These are phyloP conservation scores for Nephelium lappaceum DNA, from an alignment of 345 rosid genomes.

Conservation along the genomic window DNA sequence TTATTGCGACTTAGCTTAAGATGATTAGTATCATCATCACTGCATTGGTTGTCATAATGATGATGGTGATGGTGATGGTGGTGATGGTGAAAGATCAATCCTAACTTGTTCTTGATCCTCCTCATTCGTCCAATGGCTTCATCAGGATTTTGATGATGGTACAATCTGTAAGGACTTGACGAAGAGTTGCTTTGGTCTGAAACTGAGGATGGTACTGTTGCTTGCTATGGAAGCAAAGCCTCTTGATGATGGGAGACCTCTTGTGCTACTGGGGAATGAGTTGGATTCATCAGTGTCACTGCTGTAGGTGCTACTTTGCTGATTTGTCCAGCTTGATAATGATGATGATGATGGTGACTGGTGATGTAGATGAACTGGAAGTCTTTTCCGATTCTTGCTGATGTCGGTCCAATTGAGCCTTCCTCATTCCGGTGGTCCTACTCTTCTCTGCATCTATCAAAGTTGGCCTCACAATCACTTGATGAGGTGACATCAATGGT, in stretches of 20 bases:
- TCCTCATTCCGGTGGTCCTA: neutral
- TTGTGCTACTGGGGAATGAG: conserved; percentile 13
- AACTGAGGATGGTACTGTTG: neutral
- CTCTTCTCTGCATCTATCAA: conserved; percentile 10
- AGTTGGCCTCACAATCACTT: conserved; percentile 27
- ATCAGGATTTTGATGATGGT: conserved; percentile 14
- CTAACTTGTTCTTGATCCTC: conserved; percentile 62
- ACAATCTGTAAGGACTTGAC: conserved; percentile 15
- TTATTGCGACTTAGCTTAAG: neutral
- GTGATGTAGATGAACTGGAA: conserved; percentile 8
- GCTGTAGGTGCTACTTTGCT: conserved; percentile 26
- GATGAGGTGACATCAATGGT: conserved; percentile 19
- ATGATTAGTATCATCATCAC: neutral
- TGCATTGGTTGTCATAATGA: conserved; percentile 8
- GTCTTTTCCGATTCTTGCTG: conserved; percentile 20
- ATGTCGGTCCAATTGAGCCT: neutral
- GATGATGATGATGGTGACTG: neutral
- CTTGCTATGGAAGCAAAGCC: neutral
- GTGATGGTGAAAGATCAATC: conserved; percentile 64
- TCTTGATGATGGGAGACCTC: conserved; percentile 1
- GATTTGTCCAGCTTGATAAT: conserved; percentile 36
- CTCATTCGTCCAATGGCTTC: conserved; percentile 43
- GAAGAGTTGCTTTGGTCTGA: conserved; percentile 7
- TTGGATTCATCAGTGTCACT: conserved; percentile 21
- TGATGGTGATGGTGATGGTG: conserved; percentile 47